Evolutionary conservation across 768 basidiomycete species (phyloP), one percentile per base, ranked within the genome.

Genomic region (Suillus alpinus): DNA sequence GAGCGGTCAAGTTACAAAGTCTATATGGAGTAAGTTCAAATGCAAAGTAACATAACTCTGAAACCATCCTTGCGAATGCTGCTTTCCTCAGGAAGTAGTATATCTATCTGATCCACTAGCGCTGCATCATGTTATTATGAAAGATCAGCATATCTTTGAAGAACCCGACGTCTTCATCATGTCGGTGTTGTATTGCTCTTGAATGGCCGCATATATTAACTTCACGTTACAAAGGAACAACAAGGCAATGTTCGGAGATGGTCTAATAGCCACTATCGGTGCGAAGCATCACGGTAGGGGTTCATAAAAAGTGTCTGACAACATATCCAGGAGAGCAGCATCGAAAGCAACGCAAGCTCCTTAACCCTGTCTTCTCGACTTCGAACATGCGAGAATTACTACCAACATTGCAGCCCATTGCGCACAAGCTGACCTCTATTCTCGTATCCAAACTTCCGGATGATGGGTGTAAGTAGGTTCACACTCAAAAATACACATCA

Each of bases 21-120:
- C 10, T 26, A 18, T 55, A 39, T 12, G 37, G 34, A 13, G 37
- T 39, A 53, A 55, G 68, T 18, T 32, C 23, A 26, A 9, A 12
- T 36, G 57, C 70, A 20, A 66, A 66, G 1, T 37, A 46, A 23
- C 52, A 4, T 26, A 14, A 16, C 36, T 36, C 36, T 26, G 14
- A 57, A 60, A 14, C 67, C 67, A 68, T 56, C 44, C 51, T 10
- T 18, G 9, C 5, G 36, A 39, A 55, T 39, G 16, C 16, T 26
- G 16, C 23, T 39, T 10, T 39, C 23, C 8, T 8, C 23, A 55
- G 53, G 53, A 55, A 10, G 36, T 12, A 10, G 13, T 59, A 12
- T 85, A 6, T 83, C 80, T 62, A 71, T 83, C 74, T 39, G 83
- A 85, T 66, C 81, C 82, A 2, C 68, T 67, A 9, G 83, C 83